Base-by-base conservation (phyloP, 2,329 filamentous ascomycete genomes). In the Colletotrichum destructivum region DNA sequence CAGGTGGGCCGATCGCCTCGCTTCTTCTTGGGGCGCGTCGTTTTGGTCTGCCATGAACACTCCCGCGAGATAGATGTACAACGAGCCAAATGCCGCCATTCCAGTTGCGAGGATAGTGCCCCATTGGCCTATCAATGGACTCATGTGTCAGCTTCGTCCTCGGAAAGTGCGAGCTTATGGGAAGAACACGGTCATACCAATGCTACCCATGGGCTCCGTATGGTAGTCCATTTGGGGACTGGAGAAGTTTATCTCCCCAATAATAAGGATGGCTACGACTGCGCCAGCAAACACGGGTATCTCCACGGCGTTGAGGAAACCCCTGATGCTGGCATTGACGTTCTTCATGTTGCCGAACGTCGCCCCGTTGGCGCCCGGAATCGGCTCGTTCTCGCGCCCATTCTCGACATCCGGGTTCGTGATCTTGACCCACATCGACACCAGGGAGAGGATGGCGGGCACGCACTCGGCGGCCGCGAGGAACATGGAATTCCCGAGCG, bases 161-260 rank as follows among this genome's bases (percentile, higher is more conserved):
- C 13, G 12, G 7, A 31, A 69, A 35, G 15, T 18, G 38, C 16
- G 23, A 16, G 46, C 44, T 11, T 4, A 18, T 11, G 18, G 42
- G 11, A 61, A 47, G 23, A 23, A 12, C 2, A 18, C 6, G 5
- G 5, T 80, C 85, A 74, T 79, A 89, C 89, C 90, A 60, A 92
- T 84, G 72, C 87, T 90, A 6, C 83, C 82, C 63, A 92, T 88
- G 0, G 90, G 89, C 72, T 93, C 91, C 0, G 88, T 92, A 72
- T 91, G 84, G 70, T 88, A 91, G 0, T 73, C 75, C 4, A 93
- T 82, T 66, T 87, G 88, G 0, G 66, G 23, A 59, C 88, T 92
- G 74, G 85, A 92, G 74, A 93, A 90, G 74, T 93, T 93, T 42
- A 84, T 83, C 78, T 93, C 91, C 0, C 91, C 91, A 0, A 90